Base-by-base conservation (phyloP, 208 protist species). In the Naegleria lovaniensis region DNA sequence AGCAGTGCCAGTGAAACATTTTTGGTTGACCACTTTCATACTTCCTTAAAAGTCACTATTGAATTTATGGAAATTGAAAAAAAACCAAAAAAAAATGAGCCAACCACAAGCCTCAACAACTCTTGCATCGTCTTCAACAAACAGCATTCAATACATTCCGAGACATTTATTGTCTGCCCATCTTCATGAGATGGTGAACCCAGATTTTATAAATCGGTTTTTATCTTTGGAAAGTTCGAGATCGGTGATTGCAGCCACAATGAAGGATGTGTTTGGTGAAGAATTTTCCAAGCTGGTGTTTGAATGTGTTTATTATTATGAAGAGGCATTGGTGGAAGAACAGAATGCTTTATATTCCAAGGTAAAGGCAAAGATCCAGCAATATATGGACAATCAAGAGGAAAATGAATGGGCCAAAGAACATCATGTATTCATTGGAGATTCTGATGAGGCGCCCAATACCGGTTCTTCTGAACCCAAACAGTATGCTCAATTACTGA, bases 271-370 rank as follows among this genome's bases (percentile, higher is more conserved):
- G 55, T 67, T 29, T 13, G 55, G 55, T 22, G 67, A 79, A 6
- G 67, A 79, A 79, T 79, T 79, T 36, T 29, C 67, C 7, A 79
- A 79, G 29, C 29, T 79, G 2, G 29, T 79, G 6, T 79, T 36
- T 79, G 67, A 79, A 1, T 79, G 67, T 79, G 67, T 79, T 79
- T 79, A 79, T 79, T 79, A 79, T 79, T 79, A 79, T 79, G 67
- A 79, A 79, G 25, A 79, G n/a, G 29, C 67, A 25, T 79, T 79
- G 9, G 67, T 79, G 19, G 67, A 79, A 33, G 67, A 79, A 36
- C 67, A 79, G n/a, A 36, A 36, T 36, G 36, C 19, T 9, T 9
- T 79, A 6, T 79, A 79, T 79, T n/a, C 19, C 9, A 29, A 36
- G 5, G 29, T 79, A 9, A 79, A 79, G 29, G 67, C 19, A 79